Evolutionary conservation across 495 filamentous ascomycete species (phyloP).

Genomic region (Podospora pseudopauciseta): DNA sequence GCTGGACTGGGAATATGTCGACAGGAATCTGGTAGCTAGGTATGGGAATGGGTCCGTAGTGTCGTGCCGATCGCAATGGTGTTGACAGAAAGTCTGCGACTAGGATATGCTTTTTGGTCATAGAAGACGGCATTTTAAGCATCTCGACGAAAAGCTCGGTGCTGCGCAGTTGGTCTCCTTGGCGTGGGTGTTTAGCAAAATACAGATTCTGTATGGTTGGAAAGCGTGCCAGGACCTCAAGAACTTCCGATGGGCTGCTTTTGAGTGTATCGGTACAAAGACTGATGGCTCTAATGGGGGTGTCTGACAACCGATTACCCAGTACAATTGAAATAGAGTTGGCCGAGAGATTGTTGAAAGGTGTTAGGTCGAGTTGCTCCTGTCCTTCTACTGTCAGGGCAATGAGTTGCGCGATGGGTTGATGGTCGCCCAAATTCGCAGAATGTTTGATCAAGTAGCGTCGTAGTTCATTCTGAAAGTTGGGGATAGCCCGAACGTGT

Average conservation of each 20-base stretch:
- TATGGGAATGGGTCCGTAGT: background rate
- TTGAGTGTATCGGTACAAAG: background rate
- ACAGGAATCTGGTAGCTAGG: background rate
- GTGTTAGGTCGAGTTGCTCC: background rate
- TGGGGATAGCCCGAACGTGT: background rate
- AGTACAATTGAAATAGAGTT: background rate
- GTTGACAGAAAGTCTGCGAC: background rate
- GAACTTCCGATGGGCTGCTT: background rate
- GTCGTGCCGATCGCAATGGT: background rate
- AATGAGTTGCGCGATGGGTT: background rate
- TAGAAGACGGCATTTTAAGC: background rate
- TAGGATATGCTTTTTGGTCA: background rate
- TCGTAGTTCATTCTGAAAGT: background rate
- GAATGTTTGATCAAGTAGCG: background rate
- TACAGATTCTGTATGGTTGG: background rate
- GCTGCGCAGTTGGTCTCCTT: background rate
- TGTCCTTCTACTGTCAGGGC: background rate
- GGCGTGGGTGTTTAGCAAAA: no score
- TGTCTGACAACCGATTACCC: background rate
- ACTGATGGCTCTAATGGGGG: background rate
- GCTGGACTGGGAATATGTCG: background rate
- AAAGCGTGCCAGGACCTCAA: background rate
- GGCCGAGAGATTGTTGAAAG: background rate
- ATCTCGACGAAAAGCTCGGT: background rate
- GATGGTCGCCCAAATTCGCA: background rate